These are phyloP conservation scores for Geranium brycei DNA, from an alignment of 345 rosid genomes.

Conservation along the genomic window DNA sequence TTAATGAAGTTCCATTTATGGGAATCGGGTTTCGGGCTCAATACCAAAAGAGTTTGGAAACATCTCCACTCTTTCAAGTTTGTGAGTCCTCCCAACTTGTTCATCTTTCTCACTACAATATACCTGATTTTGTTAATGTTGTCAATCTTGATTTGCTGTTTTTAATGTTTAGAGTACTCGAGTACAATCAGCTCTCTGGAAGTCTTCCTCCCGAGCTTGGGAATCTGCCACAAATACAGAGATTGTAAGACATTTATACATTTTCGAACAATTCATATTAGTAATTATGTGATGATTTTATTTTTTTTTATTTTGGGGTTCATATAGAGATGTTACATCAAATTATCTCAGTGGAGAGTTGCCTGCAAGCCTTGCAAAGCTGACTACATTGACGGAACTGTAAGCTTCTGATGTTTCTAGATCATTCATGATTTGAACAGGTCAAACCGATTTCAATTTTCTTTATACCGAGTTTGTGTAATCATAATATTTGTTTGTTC, in stretches of 20 bases:
- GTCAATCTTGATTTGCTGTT: not conserved
- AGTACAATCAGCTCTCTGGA: slow-evolving; percentile 22
- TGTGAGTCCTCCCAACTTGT: slow-evolving; percentile 22
- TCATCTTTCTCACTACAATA: not conserved
- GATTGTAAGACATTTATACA: slow-evolving; percentile 7
- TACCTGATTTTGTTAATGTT: not conserved
- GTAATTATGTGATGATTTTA: too few relatives aligned
- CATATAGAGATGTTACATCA: slow-evolving; percentile 1
- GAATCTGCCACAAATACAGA: slow-evolving; percentile 5
- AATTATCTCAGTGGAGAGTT: slow-evolving; percentile 10
- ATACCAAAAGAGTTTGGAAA: slow-evolving; percentile 44
- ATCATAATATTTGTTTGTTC: not conserved
- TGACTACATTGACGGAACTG: slow-evolving; percentile 4
- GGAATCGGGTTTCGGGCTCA: slow-evolving; percentile 34
- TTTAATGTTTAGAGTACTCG: slow-evolving; percentile 6
- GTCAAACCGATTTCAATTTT: not conserved
- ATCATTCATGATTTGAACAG: not conserved
- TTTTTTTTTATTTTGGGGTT: not conserved
- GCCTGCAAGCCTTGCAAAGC: slow-evolving; percentile 7
- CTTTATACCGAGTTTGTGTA: not conserved
- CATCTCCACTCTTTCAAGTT: slow-evolving; percentile 19
- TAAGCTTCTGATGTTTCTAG: slow-evolving; percentile 2
- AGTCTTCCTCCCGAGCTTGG: slow-evolving; percentile 26
- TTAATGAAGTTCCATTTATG: slow-evolving; percentile 27
- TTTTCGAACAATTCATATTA: not conserved